These are phyloP conservation scores for Phytophthora pini DNA, from an alignment of 352 stramenopile genomes.

Conservation along the genomic window DNA sequence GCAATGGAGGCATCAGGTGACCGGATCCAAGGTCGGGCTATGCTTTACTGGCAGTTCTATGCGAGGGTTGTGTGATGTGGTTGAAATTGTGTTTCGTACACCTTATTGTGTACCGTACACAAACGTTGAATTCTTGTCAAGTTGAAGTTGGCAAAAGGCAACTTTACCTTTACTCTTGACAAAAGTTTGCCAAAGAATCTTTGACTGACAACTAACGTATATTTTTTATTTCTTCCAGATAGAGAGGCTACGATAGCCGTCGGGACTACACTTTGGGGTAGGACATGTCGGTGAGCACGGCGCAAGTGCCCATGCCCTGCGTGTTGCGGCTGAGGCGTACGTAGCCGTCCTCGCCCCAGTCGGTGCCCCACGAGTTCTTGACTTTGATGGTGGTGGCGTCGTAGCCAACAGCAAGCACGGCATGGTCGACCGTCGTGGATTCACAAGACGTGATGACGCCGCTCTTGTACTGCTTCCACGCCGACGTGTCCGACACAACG, in stretches of 20 bases:
- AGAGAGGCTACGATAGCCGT: background rate
- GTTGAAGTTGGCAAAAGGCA: constrained; percentile 1
- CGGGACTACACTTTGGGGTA: constrained; percentile 45
- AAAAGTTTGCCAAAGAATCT: background rate
- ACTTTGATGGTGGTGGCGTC: constrained; percentile 92
- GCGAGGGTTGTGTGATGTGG: constrained; percentile 7
- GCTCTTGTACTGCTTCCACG: constrained; percentile 97
- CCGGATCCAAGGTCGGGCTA: constrained; percentile 13
- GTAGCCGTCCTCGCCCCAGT: constrained; percentile 96
- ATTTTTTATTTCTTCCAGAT: constrained; percentile 18
- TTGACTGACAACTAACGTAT: constrained; percentile 20
- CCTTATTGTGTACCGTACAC: background rate
- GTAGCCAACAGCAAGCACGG: constrained; percentile 96
- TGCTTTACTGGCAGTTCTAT: constrained; percentile 17
- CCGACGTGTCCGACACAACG: constrained; percentile 92
- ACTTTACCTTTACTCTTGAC: background rate
- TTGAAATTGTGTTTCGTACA: background rate
- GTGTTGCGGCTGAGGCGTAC: constrained; percentile 90
- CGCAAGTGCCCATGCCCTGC: constrained; percentile 55
- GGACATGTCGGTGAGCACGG: constrained; percentile 63
- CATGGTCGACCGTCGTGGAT: constrained; percentile 95
- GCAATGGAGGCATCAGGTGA: too few species aligned
- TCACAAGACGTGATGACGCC: constrained; percentile 87
- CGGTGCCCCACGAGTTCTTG: constrained; percentile 97
- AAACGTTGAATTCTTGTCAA: background rate